Evolutionary conservation across 2,329 filamentous ascomycete genomes (phyloP).

Genomic region (Ophiostoma ulmi): DNA sequence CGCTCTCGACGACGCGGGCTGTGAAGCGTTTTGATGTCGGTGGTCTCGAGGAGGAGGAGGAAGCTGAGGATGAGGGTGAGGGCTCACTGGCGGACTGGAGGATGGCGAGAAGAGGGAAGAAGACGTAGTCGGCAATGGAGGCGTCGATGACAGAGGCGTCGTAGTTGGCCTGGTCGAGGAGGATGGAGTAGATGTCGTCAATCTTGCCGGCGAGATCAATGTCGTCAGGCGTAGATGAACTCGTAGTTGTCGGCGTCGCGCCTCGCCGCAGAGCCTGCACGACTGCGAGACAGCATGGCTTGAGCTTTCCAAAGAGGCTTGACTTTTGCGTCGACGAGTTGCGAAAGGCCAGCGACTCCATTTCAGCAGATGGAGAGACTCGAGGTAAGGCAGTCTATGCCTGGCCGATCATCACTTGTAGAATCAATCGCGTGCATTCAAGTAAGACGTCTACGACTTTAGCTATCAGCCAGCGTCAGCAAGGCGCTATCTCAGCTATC

Average conservation of each 20-base stretch:
- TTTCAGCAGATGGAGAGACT: background rate
- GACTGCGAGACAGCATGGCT: constrained; percentile 57
- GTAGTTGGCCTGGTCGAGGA: constrained; percentile 41
- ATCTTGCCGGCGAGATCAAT: constrained; percentile 45
- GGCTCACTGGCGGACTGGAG: constrained; percentile 55
- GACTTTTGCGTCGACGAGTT: constrained; percentile 29
- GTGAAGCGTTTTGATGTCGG: constrained; percentile 34
- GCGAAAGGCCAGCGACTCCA: constrained; percentile 27
- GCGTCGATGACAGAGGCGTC: constrained; percentile 59
- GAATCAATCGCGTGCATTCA: background rate
- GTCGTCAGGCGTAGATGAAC: background rate
- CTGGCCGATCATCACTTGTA: constrained; percentile 7
- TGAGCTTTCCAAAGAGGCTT: constrained; percentile 43
- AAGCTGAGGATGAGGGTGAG: background rate
- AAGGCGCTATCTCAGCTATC: constrained; percentile 8
- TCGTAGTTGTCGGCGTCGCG: constrained; percentile 28
- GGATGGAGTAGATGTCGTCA: constrained; percentile 42
- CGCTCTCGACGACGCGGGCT: constrained; percentile 66
- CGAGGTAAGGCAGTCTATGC: background rate
- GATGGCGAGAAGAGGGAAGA: constrained; percentile 86
- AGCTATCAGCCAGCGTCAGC: constrained; percentile 17
- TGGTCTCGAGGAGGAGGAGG: background rate
- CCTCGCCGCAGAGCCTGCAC: constrained; percentile 46
- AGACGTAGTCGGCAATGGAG: constrained; percentile 87
- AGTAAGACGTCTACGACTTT: background rate